Percentiles rank a stretch among this genome's conserved stretches.
Conservation (phyloP, 106 monocot genomes). For the Dioscorea dumetorum region DNA sequence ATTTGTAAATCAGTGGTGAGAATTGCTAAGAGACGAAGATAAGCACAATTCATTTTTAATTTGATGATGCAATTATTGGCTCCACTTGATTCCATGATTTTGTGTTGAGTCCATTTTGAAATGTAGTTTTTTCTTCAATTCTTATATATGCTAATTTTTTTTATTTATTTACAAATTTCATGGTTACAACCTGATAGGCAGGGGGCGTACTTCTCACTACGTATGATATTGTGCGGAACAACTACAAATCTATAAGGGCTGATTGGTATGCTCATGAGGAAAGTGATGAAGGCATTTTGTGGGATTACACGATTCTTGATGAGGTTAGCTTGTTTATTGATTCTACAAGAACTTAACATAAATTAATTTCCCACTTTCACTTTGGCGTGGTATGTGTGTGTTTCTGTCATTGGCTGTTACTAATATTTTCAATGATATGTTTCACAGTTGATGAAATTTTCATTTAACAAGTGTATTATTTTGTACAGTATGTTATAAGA, state of each 20-base stretch:
- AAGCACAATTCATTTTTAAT: too few relatives aligned
- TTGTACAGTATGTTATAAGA: too few relatives aligned
- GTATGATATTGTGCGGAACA: slow-evolving; percentile 93
- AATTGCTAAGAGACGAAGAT: too few relatives aligned
- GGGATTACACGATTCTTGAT: slow-evolving; percentile 94
- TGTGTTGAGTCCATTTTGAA: too few relatives aligned
- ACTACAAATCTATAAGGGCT: slow-evolving; percentile 73
- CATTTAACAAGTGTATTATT: too few relatives aligned
- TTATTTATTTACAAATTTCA: not conserved
- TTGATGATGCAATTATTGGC: too few relatives aligned
- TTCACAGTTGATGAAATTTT: too few relatives aligned
- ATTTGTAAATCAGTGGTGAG: too few relatives aligned
- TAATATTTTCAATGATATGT: too few relatives aligned
- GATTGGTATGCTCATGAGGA: slow-evolving; percentile 25
- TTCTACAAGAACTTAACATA: not conserved
- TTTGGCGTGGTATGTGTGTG: not conserved
- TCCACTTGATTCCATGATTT: too few relatives aligned
- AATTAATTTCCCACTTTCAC: not conserved
- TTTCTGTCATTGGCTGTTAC: too few relatives aligned
- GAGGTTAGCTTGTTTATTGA: slow-evolving; percentile 40
- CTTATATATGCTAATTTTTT: not conserved
- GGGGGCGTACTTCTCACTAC: slow-evolving; percentile 95
- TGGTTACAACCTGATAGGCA: slow-evolving; percentile 29
- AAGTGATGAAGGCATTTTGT: slow-evolving; percentile 51
- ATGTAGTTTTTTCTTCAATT: too few relatives aligned